Percentiles rank a stretch among this genome's conserved stretches.
These are phyloP conservation scores for Termitomyces sp. DNA, from an alignment of 768 basidiomycete species.

Conservation along the genomic window DNA sequence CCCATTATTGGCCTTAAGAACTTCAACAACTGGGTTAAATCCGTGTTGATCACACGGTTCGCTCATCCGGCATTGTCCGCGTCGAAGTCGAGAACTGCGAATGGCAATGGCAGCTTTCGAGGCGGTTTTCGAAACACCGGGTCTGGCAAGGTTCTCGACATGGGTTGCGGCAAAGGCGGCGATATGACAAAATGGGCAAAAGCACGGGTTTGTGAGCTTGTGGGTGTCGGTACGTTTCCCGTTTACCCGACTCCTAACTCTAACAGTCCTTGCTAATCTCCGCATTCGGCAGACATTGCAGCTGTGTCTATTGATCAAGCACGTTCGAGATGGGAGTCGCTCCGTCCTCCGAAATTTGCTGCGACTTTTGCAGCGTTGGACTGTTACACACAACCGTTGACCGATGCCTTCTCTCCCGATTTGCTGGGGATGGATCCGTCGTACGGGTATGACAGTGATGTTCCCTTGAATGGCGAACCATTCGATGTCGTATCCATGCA, in stretches of 20 bases:
- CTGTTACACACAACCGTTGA: conserved; percentile 77
- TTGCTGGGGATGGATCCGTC: conserved; percentile 39
- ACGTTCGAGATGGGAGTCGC: conserved; percentile 59
- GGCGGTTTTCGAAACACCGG: conserved; percentile 28
- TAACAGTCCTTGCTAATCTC: background rate
- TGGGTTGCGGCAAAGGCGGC: conserved; percentile 99
- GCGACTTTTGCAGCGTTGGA: conserved; percentile 86
- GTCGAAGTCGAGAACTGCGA: conserved; percentile 27
- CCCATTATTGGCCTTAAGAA: conserved; percentile 96
- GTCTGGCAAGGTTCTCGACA: conserved; percentile 84
- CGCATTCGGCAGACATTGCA: conserved; percentile 70
- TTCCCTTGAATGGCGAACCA: conserved; percentile 35
- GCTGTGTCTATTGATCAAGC: conserved; percentile 88
- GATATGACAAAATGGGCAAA: conserved; percentile 95
- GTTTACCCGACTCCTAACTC: conserved; percentile 7
- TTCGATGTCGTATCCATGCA: conserved; percentile 99
- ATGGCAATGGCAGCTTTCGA: conserved; percentile 21
- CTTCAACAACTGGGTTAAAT: conserved; percentile 99
- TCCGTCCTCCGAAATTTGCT: conserved; percentile 57
- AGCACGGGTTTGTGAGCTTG: conserved; percentile 74
- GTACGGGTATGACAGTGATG: conserved; percentile 15
- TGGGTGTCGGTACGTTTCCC: conserved; percentile 67
- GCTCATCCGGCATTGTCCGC: conserved; percentile 65
- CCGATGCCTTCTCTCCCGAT: conserved; percentile 64
- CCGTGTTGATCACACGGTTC: conserved; percentile 90